Conservation (phyloP, 1,139 yeast genomes). For the Magnusiomyces clavatus region DNA sequence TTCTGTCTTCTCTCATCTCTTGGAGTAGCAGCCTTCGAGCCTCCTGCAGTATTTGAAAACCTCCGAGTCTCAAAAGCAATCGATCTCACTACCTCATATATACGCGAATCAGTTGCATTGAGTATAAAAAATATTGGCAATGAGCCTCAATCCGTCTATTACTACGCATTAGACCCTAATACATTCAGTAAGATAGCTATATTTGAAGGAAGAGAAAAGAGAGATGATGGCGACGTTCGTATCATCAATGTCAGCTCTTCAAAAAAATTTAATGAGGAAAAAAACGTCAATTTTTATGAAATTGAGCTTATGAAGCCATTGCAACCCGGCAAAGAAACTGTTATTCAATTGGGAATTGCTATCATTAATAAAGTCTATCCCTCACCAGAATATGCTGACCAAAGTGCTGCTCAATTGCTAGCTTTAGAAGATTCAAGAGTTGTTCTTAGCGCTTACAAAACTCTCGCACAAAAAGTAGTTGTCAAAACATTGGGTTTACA, state of each 20-base stretch:
- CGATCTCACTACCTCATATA: slow-evolving; percentile 61
- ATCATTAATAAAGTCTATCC: slow-evolving; percentile 47
- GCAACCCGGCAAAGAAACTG: slow-evolving; percentile 48
- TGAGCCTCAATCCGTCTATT: slow-evolving; percentile 50
- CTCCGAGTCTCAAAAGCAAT: slow-evolving; percentile 31
- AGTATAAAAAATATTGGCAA: slow-evolving; percentile 52
- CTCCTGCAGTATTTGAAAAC: slow-evolving; percentile 25
- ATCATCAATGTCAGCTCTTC: slow-evolving; percentile 15
- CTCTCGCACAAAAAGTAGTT: slow-evolving; percentile 36
- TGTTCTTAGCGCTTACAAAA: slow-evolving; percentile 57
- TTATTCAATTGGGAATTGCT: slow-evolving; percentile 48
- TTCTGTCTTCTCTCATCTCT: not conserved
- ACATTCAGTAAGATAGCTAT: slow-evolving; percentile 43
- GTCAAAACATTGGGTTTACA: slow-evolving; percentile 12
- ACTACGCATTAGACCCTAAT: slow-evolving; percentile 42
- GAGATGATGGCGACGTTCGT: slow-evolving; percentile 9
- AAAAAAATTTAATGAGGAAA: slow-evolving; percentile 15
- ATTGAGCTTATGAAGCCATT: slow-evolving; percentile 57
- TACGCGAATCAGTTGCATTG: slow-evolving; percentile 52
- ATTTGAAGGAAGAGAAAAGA: slow-evolving; percentile 30
- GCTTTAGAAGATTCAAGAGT: slow-evolving; percentile 48
- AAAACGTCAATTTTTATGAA: slow-evolving; percentile 34
- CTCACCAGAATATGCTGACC: slow-evolving; percentile 52
- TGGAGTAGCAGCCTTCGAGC: slow-evolving; percentile 8
- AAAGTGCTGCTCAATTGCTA: slow-evolving; percentile 58